phyloP scores from a whole-genome alignment of 179 eudicot species.

The Nepenthes alata region DNA sequence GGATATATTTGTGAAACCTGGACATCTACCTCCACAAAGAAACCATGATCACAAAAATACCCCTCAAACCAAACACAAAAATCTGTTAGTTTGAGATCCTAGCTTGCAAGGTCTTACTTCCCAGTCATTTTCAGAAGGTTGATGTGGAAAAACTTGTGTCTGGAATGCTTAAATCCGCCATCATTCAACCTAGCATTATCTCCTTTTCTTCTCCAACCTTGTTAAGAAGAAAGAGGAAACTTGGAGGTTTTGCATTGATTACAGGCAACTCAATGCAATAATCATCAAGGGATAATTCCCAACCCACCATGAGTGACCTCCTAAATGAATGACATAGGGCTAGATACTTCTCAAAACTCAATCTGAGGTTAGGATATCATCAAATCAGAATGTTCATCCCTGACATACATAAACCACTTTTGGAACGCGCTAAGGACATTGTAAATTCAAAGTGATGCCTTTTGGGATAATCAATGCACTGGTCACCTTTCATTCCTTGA shows the following conservation, averaged over 20 bases:
- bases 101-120: not conserved
- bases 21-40: not conserved
- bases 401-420: not conserved
- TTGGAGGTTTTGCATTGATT: not conserved
- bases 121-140: not conserved
- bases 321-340: not conserved
- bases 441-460: not conserved
- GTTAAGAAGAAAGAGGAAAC: not conserved
- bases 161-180: not conserved
- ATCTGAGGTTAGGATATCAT: not conserved
- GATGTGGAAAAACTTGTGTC: not conserved
- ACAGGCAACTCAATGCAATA: not conserved
- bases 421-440: not conserved
- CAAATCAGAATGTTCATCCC: not conserved
- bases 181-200: not conserved
- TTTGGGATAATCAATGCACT: not conserved
- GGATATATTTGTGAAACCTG: not conserved
- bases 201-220: not conserved
- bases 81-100: not conserved
- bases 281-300: not conserved
- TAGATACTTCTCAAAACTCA: not conserved
- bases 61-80: not conserved
- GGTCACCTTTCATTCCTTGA: not conserved
- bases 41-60: not conserved
- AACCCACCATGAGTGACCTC: not conserved